Evolutionary conservation across 1,284 basidiomycete genomes (phyloP), one percentile per base, ranked within the genome.

Genomic region (Cutaneotrichosporon sp.): DNA sequence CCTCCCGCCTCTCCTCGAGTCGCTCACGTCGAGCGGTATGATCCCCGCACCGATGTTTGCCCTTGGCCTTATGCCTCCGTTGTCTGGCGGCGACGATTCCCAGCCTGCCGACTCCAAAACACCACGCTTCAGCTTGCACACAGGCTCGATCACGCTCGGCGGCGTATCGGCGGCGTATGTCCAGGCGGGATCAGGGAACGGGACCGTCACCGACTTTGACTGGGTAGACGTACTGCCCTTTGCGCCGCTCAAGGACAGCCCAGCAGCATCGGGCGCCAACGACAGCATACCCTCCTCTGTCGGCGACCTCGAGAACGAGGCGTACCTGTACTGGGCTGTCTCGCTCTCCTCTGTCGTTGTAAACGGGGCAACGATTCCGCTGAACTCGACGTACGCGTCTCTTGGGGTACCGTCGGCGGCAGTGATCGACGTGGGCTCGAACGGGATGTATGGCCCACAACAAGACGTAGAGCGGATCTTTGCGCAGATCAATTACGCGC

Each of bases 281-380:
- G 30, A 23, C 3, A 30, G 35, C 5, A 15, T 44, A 4, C 40
- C 51, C 1, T 8, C n/a, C 15, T 17, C 44, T 4, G 44, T 38
- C 2, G 44, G 35, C 10, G 55, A 64, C 26, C 62, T 73, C 4
- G 63, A 64, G 20, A 43, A 43, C 13, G 69, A 72, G 54, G 62
- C 62, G 13, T 92, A 91, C 65, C 77, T 91, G 30, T 84, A 86
- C 58, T 93, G 90, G 90, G 80, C 83, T 0, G 80, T 90, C 46
- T 81, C 81, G 5, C 71, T 93, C 37, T 70, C 78, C 1, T 74
- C 76, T 22, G 77, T 90, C 46, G 78, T 80, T 33, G 84, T 90
- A 60, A 87, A 86, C 61, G 80, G 80, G 4, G 83, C 79, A 2
- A 65, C 66, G 5, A 60, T 89, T 7, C 73, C 74, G 0, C 80